phyloP scores from a whole-genome alignment of 129 eudicot genomes.

The Chrysanthemum makinoi region DNA sequence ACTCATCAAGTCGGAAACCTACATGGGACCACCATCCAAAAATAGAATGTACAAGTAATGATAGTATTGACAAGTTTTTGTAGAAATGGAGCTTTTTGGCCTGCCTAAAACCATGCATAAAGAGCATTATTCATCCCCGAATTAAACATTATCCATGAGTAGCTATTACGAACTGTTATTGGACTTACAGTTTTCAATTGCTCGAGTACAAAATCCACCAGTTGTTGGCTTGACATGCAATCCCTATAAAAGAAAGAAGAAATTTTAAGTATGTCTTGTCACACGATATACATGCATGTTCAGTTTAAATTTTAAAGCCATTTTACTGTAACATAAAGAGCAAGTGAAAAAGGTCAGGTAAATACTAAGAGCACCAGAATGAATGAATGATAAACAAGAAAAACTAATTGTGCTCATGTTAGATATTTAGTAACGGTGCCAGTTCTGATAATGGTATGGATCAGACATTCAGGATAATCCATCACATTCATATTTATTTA shows the following conservation, averaged over 20 bases:
- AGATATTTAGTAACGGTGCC: no score
- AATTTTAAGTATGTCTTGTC: not conserved
- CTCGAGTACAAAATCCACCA: constrained; percentile 73
- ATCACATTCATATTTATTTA: no score
- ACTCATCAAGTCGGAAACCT: not conserved
- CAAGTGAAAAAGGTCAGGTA: no score
- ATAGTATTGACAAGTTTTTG: not conserved
- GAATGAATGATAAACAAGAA: no score
- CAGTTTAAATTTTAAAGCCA: no score
- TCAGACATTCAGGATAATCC: no score
- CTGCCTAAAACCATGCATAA: not conserved
- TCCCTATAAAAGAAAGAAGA: constrained; percentile 49
- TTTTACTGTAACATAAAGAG: no score
- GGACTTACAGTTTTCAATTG: constrained; percentile 61
- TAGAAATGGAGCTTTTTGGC: not conserved
- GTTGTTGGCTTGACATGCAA: constrained; percentile 91
- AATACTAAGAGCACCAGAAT: no score
- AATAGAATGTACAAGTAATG: not conserved
- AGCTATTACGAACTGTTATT: not conserved
- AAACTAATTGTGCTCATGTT: no score
- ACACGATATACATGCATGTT: no score
- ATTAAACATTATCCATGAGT: not conserved
- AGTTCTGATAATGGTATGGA: no score
- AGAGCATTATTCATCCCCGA: not conserved
- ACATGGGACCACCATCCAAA: not conserved